Evolutionary conservation across 495 filamentous ascomycete genomes (phyloP), one percentile per base, ranked within the genome.

Genomic region (Daldinia vernicosa): DNA sequence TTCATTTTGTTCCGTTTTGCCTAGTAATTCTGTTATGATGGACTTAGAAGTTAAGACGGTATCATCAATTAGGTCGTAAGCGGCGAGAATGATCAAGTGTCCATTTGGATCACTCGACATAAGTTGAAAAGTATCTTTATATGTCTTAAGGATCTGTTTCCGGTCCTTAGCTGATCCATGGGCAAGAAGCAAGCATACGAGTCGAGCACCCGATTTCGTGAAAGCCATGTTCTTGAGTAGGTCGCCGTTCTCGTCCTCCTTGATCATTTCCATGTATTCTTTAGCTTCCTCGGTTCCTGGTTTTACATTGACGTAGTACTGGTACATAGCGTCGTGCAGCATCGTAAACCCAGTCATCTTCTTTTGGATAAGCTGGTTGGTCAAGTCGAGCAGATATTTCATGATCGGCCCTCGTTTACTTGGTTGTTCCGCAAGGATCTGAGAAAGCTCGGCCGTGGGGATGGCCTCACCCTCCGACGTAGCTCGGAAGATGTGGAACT

Each of bases 251-350:
- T 95, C 93, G 66, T 98, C 95, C 39, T 91, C 90, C 82, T 95
- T 97, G 70, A 98, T 82, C 55, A 96, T 81, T 75, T 98, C 95
- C 54, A 97, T 82, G 75, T 95, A 98, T 70, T 97, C 94, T 40
- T 86, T 92, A 40, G 90, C 85, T 77, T 97, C 95, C 43, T 89
- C 87, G 72, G 88, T 91, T 19, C 90, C 93, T 12, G 88, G 83
- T 55, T 89, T 90, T 51, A 89, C 87, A 75, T 91, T 94, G 52
- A 93, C 84, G 80, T 93, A 95, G 78, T 98, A 98, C 76, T 99
- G 94, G 53, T 98, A 87, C 95, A 98, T 97, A 22, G 95, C 96
- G 70, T 96, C 95, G 78, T 99, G 96, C 5, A 98, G 86, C 84
- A 98, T 94, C 1, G 93, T 97, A 80, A 98, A 99, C 6, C 91